Percentiles rank a stretch among this genome's conserved stretches.
Conservation (phyloP, 371 early-diverging fungal genomes). For the Chytridiales sp. region DNA sequence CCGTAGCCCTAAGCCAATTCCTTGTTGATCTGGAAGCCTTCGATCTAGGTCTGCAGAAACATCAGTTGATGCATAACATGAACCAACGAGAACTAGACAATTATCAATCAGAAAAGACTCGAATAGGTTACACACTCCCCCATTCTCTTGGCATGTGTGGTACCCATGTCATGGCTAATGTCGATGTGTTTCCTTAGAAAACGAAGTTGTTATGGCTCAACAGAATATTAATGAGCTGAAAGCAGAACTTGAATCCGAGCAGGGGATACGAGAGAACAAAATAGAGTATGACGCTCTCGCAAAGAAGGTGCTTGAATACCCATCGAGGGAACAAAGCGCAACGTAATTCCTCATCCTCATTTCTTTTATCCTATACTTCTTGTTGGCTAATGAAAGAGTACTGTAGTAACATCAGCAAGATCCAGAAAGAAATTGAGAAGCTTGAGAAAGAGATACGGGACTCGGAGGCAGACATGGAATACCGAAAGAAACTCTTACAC, state of each 20-base stretch:
- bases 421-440: constrained; percentile 22
- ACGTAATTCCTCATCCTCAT: constrained; percentile 41
- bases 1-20: constrained; percentile 14
- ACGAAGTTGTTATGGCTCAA: constrained; percentile 31
- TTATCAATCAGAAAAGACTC: constrained; percentile 42
- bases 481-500: constrained; percentile 29
- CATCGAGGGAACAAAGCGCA: constrained; percentile 48
- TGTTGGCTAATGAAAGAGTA: not conserved
- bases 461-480: constrained; percentile 3
- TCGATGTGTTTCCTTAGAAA: constrained; percentile 10
- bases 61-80: constrained; percentile 45
- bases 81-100: constrained; percentile 49
- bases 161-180: not conserved
- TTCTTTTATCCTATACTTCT: not conserved
- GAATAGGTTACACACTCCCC: constrained; percentile 38
- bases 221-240: constrained; percentile 51
- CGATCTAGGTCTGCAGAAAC: constrained; percentile 25
- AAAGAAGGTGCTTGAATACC: constrained; percentile 49
- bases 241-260: constrained; percentile 48
- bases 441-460: constrained; percentile 2
- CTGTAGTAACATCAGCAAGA: constrained; percentile 19
- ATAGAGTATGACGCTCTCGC: constrained; percentile 61
- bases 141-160: too few species aligned
- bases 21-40: constrained; percentile 22
- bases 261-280: constrained; percentile 50